These are phyloP conservation scores for Nicotiana attenuata DNA, from an alignment of 257 asterid species.

Conservation along the genomic window DNA sequence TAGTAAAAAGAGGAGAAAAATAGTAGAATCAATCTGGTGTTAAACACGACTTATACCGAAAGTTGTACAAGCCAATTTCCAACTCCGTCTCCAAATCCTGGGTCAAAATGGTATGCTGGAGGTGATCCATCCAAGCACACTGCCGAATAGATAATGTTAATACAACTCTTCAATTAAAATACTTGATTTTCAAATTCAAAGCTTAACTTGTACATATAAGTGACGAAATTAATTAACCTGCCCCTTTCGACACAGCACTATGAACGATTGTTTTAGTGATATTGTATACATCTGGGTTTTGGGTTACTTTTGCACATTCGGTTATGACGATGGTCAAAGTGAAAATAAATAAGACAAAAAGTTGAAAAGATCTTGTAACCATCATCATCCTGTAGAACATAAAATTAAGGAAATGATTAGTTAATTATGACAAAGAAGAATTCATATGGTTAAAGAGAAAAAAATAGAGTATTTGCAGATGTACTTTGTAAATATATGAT, in stretches of 20 bases:
- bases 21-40: background rate
- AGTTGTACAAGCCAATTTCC: background rate
- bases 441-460: background rate
- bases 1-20: too few species aligned
- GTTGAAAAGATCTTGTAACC: background rate
- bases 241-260: constrained; percentile 6
- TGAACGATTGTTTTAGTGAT: background rate
- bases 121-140: constrained; percentile 14
- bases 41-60: background rate
- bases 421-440: background rate
- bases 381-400: constrained; percentile 4
- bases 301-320: background rate
- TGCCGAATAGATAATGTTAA: background rate
- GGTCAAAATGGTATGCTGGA: constrained; percentile 6
- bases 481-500: background rate
- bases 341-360: background rate
- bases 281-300: background rate
- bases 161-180: background rate
- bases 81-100: constrained; percentile 3
- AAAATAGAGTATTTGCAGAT: background rate
- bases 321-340: background rate
- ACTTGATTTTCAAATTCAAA: background rate
- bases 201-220: background rate
- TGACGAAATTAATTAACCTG: background rate
- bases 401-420: background rate